phyloP scores from a whole-genome alignment of 768 basidiomycete species.

The Glaciozyma antarctica region DNA sequence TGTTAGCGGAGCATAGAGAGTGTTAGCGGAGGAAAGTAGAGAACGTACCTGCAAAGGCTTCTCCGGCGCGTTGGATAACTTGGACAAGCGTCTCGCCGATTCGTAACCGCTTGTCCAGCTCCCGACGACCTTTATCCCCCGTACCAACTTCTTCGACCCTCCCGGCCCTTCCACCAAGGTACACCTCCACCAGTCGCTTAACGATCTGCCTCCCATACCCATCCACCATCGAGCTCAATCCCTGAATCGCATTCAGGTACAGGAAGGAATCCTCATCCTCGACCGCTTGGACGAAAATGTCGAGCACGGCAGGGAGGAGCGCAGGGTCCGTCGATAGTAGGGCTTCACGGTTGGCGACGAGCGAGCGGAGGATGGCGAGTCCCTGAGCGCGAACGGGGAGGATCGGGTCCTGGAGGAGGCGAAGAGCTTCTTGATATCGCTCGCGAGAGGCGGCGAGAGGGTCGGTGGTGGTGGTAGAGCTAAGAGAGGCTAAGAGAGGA shows the following conservation, averaged over 20 bases:
- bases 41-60: slow-evolving; percentile 55
- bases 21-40: too few relatives aligned
- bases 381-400: slow-evolving; percentile 92
- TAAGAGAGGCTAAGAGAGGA: slow-evolving; percentile 43
- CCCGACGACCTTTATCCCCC: slow-evolving; percentile 40
- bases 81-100: slow-evolving; percentile 77
- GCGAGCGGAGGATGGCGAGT: slow-evolving; percentile 65
- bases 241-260: slow-evolving; percentile 84
- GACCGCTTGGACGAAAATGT: slow-evolving; percentile 72
- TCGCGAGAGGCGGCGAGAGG: slow-evolving; percentile 47
- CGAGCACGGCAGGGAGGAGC: slow-evolving; percentile 69
- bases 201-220: slow-evolving; percentile 65
- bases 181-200: slow-evolving; percentile 55
- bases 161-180: slow-evolving; percentile 43
- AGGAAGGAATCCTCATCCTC: slow-evolving; percentile 94
- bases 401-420: slow-evolving; percentile 78
- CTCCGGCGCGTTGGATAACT: slow-evolving; percentile 64
- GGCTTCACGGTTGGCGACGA: slow-evolving; percentile 44
- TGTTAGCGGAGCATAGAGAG: slow-evolving; percentile 7
- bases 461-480: slow-evolving; percentile 37
- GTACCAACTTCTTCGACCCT: slow-evolving; percentile 43
- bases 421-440: slow-evolving; percentile 76
- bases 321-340: slow-evolving; percentile 46
- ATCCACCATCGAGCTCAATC: slow-evolving; percentile 75
- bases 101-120: slow-evolving; percentile 63